phyloP scores from a whole-genome alignment of 306 rosid genomes.

The Vicia faba region DNA sequence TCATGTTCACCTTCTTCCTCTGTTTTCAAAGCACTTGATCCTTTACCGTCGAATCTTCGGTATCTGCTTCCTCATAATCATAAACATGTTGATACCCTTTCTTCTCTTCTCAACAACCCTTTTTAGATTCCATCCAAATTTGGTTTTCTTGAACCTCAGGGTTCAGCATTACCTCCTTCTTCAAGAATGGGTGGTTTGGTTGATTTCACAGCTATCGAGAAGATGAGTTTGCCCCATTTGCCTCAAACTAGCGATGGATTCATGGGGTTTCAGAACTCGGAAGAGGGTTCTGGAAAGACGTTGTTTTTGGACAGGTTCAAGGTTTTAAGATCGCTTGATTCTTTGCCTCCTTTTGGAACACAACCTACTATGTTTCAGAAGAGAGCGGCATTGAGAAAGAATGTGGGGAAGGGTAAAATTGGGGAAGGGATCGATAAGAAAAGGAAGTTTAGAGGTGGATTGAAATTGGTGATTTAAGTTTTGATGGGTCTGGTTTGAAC shows the following conservation, averaged over 20 bases:
- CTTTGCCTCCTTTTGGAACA: conserved; percentile 64
- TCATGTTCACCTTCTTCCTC: conserved; percentile 74
- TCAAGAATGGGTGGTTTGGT: conserved; percentile 35
- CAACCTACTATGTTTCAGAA: conserved; percentile 91
- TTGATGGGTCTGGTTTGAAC: conserved; percentile 70
- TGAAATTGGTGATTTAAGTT: conserved; percentile 59
- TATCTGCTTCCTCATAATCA: conserved; percentile 55
- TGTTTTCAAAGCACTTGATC: conserved; percentile 61
- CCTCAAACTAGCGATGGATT: conserved; percentile 35
- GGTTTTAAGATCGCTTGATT: conserved; percentile 60
- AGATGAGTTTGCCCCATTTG: conserved; percentile 32
- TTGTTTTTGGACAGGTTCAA: conserved; percentile 18
- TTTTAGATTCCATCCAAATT: conserved; percentile 54
- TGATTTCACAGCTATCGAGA: conserved; percentile 35
- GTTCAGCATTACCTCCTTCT: conserved; percentile 35
- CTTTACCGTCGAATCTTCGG: conserved; percentile 52
- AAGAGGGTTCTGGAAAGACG: conserved; percentile 47
- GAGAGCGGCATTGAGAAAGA: conserved; percentile 74
- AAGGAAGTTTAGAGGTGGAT: conserved; percentile 49
- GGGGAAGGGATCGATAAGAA: conserved; percentile 49
- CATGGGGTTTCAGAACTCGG: conserved; percentile 51
- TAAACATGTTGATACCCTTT: conserved; percentile 45
- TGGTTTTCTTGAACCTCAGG: conserved; percentile 59
- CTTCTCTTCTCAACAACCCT: conserved; percentile 58
- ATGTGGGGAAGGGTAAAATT: conserved; percentile 36